Percentiles rank a stretch among this genome's conserved stretches.
Conservation (phyloP, 805 yeast genomes). For the Priceomyces haplophilus region DNA sequence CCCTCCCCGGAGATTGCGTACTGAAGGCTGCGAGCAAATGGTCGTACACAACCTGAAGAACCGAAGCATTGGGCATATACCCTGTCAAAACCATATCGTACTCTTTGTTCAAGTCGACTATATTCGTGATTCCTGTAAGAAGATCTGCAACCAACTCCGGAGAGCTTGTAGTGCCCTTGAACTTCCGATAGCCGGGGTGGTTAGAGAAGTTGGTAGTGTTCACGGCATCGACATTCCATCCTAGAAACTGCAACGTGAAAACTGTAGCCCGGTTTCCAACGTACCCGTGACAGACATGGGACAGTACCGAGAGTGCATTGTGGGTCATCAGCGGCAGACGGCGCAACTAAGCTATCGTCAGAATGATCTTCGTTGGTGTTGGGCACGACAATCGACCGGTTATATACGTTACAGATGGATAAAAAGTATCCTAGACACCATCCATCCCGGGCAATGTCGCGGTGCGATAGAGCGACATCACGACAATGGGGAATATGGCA, state of each 20-base stretch:
- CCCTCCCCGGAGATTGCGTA: constrained; percentile 7
- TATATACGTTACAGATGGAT: neutral
- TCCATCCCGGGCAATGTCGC: too few relatives aligned
- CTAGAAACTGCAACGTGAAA: constrained; percentile 60
- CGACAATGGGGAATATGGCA: too few relatives aligned
- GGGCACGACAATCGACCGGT: neutral
- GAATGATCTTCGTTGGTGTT: constrained; percentile 2
- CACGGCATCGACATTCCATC: constrained; percentile 67
- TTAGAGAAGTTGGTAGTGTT: constrained; percentile 67
- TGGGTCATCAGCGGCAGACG: constrained; percentile 4
- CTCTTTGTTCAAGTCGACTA: constrained; percentile 23
- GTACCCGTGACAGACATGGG: constrained; percentile 72
- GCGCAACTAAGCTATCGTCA: too few relatives aligned
- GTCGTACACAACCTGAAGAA: constrained; percentile 48
- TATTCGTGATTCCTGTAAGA: constrained; percentile 33
- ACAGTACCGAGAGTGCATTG: constrained; percentile 49
- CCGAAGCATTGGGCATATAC: constrained; percentile 64
- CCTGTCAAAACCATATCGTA: constrained; percentile 78
- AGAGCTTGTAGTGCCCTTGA: constrained; percentile 45
- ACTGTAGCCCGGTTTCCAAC: constrained; percentile 69
- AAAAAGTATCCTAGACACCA: neutral
- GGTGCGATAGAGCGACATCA: too few relatives aligned
- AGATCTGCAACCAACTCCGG: constrained; percentile 27
- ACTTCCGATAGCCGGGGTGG: constrained; percentile 67
- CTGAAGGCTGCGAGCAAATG: constrained; percentile 26